Evolutionary conservation across 208 protist species (phyloP).

Genomic region (Leishmania aethiopica): DNA sequence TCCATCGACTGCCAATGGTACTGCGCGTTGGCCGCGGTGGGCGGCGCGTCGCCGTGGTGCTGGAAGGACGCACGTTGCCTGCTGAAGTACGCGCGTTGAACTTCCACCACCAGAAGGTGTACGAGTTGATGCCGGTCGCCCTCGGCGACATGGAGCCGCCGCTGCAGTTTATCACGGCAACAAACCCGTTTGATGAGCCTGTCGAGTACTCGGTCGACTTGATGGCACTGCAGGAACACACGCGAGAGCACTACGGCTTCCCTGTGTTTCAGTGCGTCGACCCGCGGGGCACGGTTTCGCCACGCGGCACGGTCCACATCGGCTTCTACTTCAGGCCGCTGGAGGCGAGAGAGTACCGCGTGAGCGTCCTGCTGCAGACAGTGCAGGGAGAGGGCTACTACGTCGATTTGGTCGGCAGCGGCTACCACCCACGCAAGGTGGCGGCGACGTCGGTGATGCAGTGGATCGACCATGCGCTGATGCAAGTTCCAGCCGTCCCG

Average conservation of each 20-base stretch:
- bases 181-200: constrained; percentile 61
- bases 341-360: constrained; percentile 74
- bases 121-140: constrained; percentile 82
- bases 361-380: constrained; percentile 63
- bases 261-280: constrained; percentile 89
- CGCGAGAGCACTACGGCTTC: constrained; percentile 78
- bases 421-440: constrained; percentile 76
- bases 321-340: constrained; percentile 91
- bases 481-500: constrained; percentile 47
- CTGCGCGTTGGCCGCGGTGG: constrained; percentile 63
- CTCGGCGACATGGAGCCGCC: constrained; percentile 89
- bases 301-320: constrained; percentile 54
- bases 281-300: constrained; percentile 69
- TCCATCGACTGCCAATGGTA: constrained; percentile 83
- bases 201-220: constrained; percentile 78
- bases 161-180: constrained; percentile 73
- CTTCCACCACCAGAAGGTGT: constrained; percentile 52
- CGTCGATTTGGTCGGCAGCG: constrained; percentile 70
- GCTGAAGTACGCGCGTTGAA: constrained; percentile 54
- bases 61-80: constrained; percentile 84
- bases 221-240: constrained; percentile 44
- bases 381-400: constrained; percentile 69
- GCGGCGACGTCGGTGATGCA: constrained; percentile 22
- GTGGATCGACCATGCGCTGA: constrained; percentile 54
- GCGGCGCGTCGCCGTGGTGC: constrained; percentile 78